Conservation (phyloP, 2,329 filamentous ascomycete species). For the Endoconidiophora polonica region DNA sequence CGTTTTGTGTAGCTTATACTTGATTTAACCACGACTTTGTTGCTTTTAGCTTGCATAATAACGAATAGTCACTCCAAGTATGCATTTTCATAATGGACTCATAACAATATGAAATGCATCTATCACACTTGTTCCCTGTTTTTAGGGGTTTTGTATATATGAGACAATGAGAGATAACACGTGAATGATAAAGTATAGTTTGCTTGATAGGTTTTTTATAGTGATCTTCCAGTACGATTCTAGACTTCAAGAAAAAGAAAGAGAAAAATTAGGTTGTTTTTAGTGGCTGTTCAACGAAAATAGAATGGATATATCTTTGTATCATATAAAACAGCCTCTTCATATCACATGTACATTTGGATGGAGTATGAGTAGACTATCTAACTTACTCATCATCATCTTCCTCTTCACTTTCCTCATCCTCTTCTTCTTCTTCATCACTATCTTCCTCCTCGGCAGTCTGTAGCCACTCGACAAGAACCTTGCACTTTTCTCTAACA, state of each 20-base stretch:
- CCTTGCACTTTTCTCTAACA: constrained; percentile 57
- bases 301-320: not conserved
- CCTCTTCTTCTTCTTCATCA: constrained; percentile 49
- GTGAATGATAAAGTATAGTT: no score
- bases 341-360: not conserved
- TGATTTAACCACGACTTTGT: no score
- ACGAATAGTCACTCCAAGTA: no score
- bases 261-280: no score
- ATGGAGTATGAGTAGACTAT: not conserved
- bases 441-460: constrained; percentile 43
- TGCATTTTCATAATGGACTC: no score
- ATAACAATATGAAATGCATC: no score
- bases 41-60: no score
- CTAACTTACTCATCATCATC: constrained; percentile 13
- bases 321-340: not conserved
- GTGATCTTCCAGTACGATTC: not conserved
- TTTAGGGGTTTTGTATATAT: not conserved
- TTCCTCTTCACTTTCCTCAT: constrained; percentile 25
- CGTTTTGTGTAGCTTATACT: no score
- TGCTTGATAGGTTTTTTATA: no score
- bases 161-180: not conserved
- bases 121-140: no score
- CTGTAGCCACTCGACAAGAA: constrained; percentile 70
- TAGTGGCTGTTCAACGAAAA: no score
- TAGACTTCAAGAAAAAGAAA: no score